Percentiles rank a stretch among this genome's conserved stretches.
These are phyloP conservation scores for Dendrocalamus latiflorus DNA, from an alignment of 202 grass and related monocot genomes.

Conservation along the genomic window DNA sequence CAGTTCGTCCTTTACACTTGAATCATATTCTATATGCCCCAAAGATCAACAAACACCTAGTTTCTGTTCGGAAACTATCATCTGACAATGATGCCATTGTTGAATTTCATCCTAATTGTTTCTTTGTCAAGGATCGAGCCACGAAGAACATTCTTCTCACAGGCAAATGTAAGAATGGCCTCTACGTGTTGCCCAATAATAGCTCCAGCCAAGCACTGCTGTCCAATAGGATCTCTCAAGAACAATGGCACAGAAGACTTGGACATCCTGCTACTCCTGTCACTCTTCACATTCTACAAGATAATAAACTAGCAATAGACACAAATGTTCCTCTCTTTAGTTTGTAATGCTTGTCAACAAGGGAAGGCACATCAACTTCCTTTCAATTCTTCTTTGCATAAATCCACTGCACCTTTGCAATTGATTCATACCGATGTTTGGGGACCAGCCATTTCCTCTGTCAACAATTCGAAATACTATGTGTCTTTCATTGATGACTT, in stretches of 20 bases:
- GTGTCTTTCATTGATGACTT: not conserved
- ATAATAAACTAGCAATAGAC: not conserved
- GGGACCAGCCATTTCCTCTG: no score
- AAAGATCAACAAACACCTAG: not conserved
- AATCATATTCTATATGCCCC: not conserved
- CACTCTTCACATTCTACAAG: not conserved
- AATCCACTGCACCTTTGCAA: not conserved
- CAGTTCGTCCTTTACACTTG: not conserved
- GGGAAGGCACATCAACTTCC: not conserved
- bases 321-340: not conserved
- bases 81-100: not conserved
- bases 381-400: not conserved
- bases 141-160: not conserved
- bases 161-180: not conserved
- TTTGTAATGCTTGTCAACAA: not conserved
- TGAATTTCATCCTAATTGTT: no score
- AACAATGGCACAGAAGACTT: not conserved
- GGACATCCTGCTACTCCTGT: not conserved
- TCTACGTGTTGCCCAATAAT: not conserved
- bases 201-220: no score
- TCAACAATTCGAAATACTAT: no score
- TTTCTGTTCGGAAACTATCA: not conserved
- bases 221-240: not conserved
- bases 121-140: no score
- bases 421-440: not conserved